Evolutionary conservation across 371 early-diverging fungal genomes (phyloP).

Genomic region (Circinella minor): DNA sequence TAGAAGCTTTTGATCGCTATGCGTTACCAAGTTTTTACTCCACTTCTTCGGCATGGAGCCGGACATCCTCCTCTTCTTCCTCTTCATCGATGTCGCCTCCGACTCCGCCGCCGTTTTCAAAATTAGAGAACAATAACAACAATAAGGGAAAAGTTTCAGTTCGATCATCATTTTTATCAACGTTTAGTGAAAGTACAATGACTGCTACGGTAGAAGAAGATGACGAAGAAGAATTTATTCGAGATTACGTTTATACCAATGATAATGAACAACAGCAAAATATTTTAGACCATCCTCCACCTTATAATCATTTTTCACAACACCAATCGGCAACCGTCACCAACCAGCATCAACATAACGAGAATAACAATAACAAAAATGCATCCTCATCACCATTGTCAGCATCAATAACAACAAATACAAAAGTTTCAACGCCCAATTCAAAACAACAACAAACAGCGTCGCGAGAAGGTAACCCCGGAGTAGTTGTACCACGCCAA

Average conservation of each 20-base stretch:
- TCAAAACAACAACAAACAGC: not conserved
- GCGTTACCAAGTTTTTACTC: conserved; percentile 21
- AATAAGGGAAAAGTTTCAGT: conserved; percentile 13
- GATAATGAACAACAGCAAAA: not conserved
- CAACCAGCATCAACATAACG: conserved; percentile 1
- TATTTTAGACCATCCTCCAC: conserved; percentile 3
- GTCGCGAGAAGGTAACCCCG: conserved; percentile 12
- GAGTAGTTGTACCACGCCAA: conserved; percentile 11
- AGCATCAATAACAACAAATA: conserved; percentile 4
- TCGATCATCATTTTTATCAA: conserved; percentile 19
- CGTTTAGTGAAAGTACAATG: conserved; percentile 16
- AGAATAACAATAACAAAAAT: conserved; percentile 14
- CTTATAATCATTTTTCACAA: not conserved
- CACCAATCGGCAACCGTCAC: not conserved
- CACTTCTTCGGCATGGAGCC: conserved; percentile 16
- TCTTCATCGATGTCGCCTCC: not conserved
- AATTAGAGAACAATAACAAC: conserved; percentile 4
- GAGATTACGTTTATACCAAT: not conserved
- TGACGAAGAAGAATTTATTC: conserved; percentile 1
- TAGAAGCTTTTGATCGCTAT: conserved; percentile 36
- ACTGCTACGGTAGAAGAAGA: conserved; percentile 5
- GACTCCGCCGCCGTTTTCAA: conserved; percentile 22
- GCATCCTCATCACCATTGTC: not conserved
- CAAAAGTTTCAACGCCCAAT: not conserved
- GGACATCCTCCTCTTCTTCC: not conserved